Percentiles rank a stretch among this genome's conserved stretches.
Conservation (phyloP, 2,329 filamentous ascomycete genomes). For the Ceratocystis harringtonii region DNA sequence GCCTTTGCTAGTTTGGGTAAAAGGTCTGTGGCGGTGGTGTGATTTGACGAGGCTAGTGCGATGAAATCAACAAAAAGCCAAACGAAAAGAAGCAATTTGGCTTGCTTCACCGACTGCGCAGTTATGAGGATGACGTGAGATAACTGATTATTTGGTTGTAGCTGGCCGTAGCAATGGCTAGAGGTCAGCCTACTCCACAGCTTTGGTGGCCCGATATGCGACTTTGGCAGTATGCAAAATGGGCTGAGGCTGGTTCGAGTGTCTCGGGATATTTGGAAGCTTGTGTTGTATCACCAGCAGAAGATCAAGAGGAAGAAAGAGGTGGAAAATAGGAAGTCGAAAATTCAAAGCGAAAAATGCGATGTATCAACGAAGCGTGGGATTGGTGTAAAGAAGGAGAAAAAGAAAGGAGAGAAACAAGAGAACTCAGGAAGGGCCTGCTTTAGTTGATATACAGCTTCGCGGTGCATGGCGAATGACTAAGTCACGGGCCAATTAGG, state of each 20-base stretch:
- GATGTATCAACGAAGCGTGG: background rate
- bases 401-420: background rate
- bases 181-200: background rate
- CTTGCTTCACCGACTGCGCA: background rate
- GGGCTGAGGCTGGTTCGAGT: conserved; percentile 11
- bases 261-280: background rate
- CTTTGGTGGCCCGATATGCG: background rate
- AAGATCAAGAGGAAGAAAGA: too few relatives aligned
- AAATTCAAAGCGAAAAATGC: too few relatives aligned
- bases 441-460: conserved; percentile 2
- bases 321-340: too few relatives aligned
- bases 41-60: too few relatives aligned
- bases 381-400: background rate
- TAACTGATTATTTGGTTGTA: too few relatives aligned
- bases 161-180: background rate
- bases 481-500: background rate
- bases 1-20: too few relatives aligned
- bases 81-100: background rate
- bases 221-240: background rate
- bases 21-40: too few relatives aligned
- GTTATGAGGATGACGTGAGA: too few relatives aligned
- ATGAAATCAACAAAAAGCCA: too few relatives aligned
- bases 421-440: background rate
- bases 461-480: background rate
- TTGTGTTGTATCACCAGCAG: too few relatives aligned